Evolutionary conservation across 2,329 filamentous ascomycete genomes (phyloP), one percentile per base, ranked within the genome.

Genomic region (Alternaria viburni): DNA sequence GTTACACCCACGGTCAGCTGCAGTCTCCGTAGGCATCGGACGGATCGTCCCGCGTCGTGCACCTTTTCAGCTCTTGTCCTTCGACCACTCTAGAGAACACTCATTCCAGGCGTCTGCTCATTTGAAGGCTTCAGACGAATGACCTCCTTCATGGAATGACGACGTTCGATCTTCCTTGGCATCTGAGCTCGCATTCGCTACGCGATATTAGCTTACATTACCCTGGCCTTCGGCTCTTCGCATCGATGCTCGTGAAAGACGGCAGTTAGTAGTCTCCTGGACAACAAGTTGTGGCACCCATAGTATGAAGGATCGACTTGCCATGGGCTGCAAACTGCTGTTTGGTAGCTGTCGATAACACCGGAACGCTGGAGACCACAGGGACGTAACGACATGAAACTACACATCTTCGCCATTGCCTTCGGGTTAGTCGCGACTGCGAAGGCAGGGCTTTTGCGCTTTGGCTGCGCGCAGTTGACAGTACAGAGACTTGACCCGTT

Each of bases 401-500:
- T 57, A 26, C 64, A 59, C n/a, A 46, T 30, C 13, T 43, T 74
- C 30, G 30, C 66, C 49, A 49, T 57, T 21, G 69, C 68, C 57
- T 64, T 71, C 1, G 70, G 67, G 64, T 67, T 77, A 1, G 32
- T 75, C 50, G 62, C 68, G 17, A 62, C 64, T 15, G 26, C 60
- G 8, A 66, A 62, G 17, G 74, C 74, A 25, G 65, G 65, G 7
- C 62, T 77, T 9, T 62, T 77, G 45, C 71, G 72, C 30, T 74
- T 74, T 47, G 72, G 72, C 32, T 74, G 72, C 54, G 61, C 72
- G 6, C 70, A 66, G n/a, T 62, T 72, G 23, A 72, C 72, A 15
- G 69, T 74, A 5, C 72, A 74, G 55, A 71, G 72, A 50, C 64
- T 74, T 30, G 72, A 75, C 59, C 72, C 59, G 4, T 60, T 76